Conservation (phyloP, 2,329 filamentous ascomycete species). For the Pseudogymnoascus sp. region DNA sequence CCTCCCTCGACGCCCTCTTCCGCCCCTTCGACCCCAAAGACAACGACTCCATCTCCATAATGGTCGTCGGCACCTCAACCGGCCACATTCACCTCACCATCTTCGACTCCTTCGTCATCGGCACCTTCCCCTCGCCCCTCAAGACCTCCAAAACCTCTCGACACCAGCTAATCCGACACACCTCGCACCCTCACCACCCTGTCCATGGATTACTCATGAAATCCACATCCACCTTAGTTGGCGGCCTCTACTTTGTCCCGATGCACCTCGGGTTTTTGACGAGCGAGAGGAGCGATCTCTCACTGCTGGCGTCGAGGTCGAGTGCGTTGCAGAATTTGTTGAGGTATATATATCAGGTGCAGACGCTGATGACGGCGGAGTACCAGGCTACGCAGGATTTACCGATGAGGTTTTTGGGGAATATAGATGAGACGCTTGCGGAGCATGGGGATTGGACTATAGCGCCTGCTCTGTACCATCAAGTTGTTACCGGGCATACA, state of each 20-base stretch:
- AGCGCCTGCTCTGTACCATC: slow-evolving; percentile 70
- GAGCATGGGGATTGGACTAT: slow-evolving; percentile 58
- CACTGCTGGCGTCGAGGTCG: slow-evolving; percentile 75
- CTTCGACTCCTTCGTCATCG: slow-evolving; percentile 77
- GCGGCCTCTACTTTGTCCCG: slow-evolving; percentile 54
- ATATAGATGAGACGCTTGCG: slow-evolving; percentile 65
- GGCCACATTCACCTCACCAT: slow-evolving; percentile 69
- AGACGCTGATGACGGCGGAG: slow-evolving; percentile 69
- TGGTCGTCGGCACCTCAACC: slow-evolving; percentile 64
- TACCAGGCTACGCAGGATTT: slow-evolving; percentile 78
- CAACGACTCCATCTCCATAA: slow-evolving; percentile 67
- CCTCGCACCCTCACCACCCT: slow-evolving; percentile 64
- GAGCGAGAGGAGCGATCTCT: slow-evolving; percentile 65
- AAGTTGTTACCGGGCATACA: slow-evolving; percentile 75
- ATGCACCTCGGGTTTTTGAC: slow-evolving; percentile 79
- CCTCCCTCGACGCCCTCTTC: slow-evolving; percentile 28
- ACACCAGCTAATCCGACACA: slow-evolving; percentile 43
- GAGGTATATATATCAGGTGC: slow-evolving; percentile 73
- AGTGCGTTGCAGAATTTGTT: slow-evolving; percentile 81
- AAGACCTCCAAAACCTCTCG: slow-evolving; percentile 25
- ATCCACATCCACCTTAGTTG: slow-evolving; percentile 31
- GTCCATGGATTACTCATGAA: slow-evolving; percentile 64
- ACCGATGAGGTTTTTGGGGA: slow-evolving; percentile 66
- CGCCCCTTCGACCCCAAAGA: slow-evolving; percentile 44
- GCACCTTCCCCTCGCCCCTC: slow-evolving; percentile 47